These are phyloP conservation scores for Grosmannia serpens DNA, from an alignment of 2,329 filamentous ascomycete genomes.

Conservation along the genomic window DNA sequence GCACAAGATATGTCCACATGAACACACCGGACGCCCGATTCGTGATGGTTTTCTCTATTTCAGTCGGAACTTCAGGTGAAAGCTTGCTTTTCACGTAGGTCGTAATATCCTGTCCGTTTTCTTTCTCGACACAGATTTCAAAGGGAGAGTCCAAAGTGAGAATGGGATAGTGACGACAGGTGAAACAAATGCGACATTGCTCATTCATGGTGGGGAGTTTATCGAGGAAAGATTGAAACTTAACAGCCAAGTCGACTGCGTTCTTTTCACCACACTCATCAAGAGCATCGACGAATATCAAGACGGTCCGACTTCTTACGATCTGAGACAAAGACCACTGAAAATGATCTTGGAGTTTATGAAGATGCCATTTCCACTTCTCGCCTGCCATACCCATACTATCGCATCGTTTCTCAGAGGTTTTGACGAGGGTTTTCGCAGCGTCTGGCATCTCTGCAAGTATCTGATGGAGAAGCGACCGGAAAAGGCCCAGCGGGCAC, in stretches of 20 bases:
- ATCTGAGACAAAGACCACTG: neutral
- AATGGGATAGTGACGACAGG: constrained; percentile 22
- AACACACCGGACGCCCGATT: neutral
- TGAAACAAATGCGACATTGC: constrained; percentile 17
- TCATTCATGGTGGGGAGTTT: constrained; percentile 11
- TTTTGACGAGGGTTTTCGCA: constrained; percentile 8
- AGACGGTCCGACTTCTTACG: constrained; percentile 12
- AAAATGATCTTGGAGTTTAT: neutral
- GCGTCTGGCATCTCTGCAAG: constrained; percentile 15
- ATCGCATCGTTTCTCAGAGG: neutral
- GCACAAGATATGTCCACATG: neutral
- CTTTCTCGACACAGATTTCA: neutral
- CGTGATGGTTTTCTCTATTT: neutral
- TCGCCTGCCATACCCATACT: neutral
- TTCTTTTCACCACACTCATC: constrained; percentile 21
- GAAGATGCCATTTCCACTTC: neutral
- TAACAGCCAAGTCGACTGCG: constrained; percentile 12
- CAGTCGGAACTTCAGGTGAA: neutral
- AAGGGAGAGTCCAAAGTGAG: constrained; percentile 2
- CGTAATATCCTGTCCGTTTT: neutral
- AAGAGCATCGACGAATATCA: constrained; percentile 23
- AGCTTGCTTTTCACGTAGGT: neutral
- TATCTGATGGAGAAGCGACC: constrained; percentile 22
- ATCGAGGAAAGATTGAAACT: constrained; percentile 6
- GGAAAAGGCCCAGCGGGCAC: constrained; percentile 20